phyloP scores from a whole-genome alignment of 2,329 filamentous ascomycete species.

The Metarhizium anisopliae region DNA sequence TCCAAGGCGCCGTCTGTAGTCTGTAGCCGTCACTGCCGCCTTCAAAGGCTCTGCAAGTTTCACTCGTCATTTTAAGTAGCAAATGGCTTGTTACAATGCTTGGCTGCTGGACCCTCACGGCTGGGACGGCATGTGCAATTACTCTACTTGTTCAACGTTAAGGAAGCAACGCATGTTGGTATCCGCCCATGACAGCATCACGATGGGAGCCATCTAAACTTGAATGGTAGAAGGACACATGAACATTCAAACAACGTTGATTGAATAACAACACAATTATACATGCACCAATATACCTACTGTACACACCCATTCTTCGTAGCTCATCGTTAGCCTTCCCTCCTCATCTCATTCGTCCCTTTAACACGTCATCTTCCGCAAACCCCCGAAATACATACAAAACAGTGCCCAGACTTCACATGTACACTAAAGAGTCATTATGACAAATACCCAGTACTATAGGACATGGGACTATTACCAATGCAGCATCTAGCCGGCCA shows the following conservation, averaged over 20 bases:
- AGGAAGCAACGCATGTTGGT: too few species aligned
- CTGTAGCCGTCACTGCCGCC: too few species aligned
- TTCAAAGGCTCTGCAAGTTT: too few species aligned
- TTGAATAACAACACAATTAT: neutral
- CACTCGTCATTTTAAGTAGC: too few species aligned
- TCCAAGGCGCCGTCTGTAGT: too few species aligned
- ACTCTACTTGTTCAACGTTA: too few species aligned
- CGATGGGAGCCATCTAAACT: too few species aligned
- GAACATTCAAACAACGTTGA: neutral
- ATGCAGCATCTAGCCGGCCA: constrained; percentile 26
- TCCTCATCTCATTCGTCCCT: neutral
- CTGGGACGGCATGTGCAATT: too few species aligned
- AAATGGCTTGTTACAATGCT: too few species aligned
- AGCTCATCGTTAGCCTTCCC: neutral
- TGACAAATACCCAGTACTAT: neutral
- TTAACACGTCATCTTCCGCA: neutral
- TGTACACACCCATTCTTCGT: neutral
- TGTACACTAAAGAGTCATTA: neutral
- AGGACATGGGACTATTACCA: neutral
- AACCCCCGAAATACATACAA: neutral
- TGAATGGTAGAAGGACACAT: too few species aligned
- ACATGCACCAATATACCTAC: neutral
- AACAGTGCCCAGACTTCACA: neutral
- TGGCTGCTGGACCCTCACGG: too few species aligned
- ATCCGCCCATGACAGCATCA: too few species aligned